Conservation (phyloP, 1,139 yeast genomes). For the Debaryomyces udenii region DNA sequence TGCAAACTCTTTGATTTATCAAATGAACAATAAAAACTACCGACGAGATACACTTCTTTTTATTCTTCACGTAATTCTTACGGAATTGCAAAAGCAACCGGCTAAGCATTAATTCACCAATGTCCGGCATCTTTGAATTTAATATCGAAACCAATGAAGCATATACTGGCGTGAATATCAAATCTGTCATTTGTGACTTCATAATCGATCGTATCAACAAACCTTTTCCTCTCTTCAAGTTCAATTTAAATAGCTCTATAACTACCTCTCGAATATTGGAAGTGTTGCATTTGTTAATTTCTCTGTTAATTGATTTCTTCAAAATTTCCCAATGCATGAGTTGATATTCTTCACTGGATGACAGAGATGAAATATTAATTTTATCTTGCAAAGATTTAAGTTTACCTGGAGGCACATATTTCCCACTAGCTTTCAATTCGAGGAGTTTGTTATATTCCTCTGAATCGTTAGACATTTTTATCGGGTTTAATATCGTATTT, state of each 20-base stretch:
- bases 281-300: conserved; percentile 48
- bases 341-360: conserved; percentile 32
- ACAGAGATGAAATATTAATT: not conserved
- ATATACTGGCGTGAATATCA: conserved; percentile 49
- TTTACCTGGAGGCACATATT: conserved; percentile 56
- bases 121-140: conserved; percentile 68
- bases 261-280: conserved; percentile 53
- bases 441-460: conserved; percentile 40
- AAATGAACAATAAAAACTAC: conserved; percentile 61
- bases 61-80: conserved; percentile 52
- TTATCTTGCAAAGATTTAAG: conserved; percentile 35
- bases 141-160: conserved; percentile 63
- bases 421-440: conserved; percentile 46
- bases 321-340: conserved; percentile 57
- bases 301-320: conserved; percentile 49
- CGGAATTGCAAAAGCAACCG: conserved; percentile 66
- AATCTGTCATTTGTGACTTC: conserved; percentile 51
- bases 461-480: conserved; percentile 10
- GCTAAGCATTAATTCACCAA: conserved; percentile 61
- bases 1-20: conserved; percentile 65
- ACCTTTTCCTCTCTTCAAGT: conserved; percentile 65
- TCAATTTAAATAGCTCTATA: conserved; percentile 53
- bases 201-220: conserved; percentile 58
- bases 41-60: conserved; percentile 43
- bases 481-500: not conserved